Evolutionary conservation across 371 early-diverging fungal species (phyloP).

Genomic region (Amoeboaphelidium protococcarum): DNA sequence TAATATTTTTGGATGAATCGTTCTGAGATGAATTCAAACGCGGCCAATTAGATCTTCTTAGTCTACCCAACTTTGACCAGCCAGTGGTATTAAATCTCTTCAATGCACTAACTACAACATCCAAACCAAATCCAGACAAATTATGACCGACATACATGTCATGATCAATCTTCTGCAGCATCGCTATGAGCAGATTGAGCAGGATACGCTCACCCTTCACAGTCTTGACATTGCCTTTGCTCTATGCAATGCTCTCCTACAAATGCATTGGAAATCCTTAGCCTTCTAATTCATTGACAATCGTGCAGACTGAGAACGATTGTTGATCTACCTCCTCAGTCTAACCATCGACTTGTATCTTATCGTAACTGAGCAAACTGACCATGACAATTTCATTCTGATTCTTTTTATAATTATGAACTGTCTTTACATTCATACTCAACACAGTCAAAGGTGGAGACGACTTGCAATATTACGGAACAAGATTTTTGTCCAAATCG

Average conservation of each 20-base stretch:
- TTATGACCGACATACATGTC: slow-evolving; percentile 94
- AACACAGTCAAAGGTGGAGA: slow-evolving; percentile 59
- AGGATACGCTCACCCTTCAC: slow-evolving; percentile 12
- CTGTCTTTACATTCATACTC: slow-evolving; percentile 50
- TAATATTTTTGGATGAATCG: slow-evolving; percentile 25
- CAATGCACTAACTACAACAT: slow-evolving; percentile 77
- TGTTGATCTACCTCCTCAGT: no score
- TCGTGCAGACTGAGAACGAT: no score
- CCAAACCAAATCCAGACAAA: slow-evolving; percentile 71
- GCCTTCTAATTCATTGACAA: no score
- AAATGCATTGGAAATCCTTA: slow-evolving; percentile 32
- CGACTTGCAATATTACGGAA: neutral
- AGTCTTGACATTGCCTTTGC: slow-evolving; percentile 8
- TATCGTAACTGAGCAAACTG: slow-evolving; percentile 25
- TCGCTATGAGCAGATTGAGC: slow-evolving; percentile 21
- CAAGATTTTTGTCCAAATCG: no score
- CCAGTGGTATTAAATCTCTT: slow-evolving; percentile 19
- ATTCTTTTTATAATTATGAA: slow-evolving; percentile 46
- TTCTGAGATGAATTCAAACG: no score
- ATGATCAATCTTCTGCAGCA: slow-evolving; percentile 49
- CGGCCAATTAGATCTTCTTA: slow-evolving; percentile 33
- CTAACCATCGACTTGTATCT: neutral
- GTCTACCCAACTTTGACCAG: slow-evolving; percentile 60
- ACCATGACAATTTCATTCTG: slow-evolving; percentile 62
- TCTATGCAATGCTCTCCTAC: slow-evolving; percentile 18